These are phyloP conservation scores for Epichloe scottii DNA, from an alignment of 2,329 filamentous ascomycete genomes.

Conservation along the genomic window DNA sequence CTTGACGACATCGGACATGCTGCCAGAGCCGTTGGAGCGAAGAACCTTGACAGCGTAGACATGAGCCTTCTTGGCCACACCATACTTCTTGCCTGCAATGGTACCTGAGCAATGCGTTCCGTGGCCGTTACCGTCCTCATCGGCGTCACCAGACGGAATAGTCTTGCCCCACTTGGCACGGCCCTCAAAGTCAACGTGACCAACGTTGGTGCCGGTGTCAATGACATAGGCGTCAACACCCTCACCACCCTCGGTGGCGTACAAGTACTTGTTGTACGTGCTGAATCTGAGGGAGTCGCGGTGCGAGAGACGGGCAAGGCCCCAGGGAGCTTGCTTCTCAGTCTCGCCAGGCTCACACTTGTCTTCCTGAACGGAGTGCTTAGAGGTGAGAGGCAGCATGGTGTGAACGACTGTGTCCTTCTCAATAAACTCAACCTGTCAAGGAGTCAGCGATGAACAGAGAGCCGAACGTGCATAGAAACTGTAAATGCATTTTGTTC, in stretches of 20 bases:
- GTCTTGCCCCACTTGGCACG: slow-evolving; percentile 96
- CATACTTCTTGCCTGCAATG: slow-evolving; percentile 95
- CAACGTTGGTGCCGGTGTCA: slow-evolving; percentile 87
- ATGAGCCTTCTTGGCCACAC: slow-evolving; percentile 97
- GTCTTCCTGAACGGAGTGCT: slow-evolving; percentile 24
- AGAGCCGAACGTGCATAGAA: background rate
- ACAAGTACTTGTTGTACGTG: slow-evolving; percentile 97
- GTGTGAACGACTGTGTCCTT: slow-evolving; percentile 87
- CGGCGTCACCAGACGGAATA: slow-evolving; percentile 71
- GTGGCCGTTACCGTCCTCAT: slow-evolving; percentile 93
- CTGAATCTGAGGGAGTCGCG: slow-evolving; percentile 76
- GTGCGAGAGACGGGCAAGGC: slow-evolving; percentile 95
- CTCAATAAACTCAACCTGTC: slow-evolving; percentile 90
- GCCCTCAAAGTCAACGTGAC: slow-evolving; percentile 95
- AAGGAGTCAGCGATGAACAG: background rate
- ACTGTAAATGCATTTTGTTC: background rate
- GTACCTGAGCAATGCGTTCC: slow-evolving; percentile 99
- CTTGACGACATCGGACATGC: slow-evolving; percentile 98
- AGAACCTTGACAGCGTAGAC: slow-evolving; percentile 98
- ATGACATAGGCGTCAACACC: slow-evolving; percentile 98
- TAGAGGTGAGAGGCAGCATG: slow-evolving; percentile 38
- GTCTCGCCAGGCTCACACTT: slow-evolving; percentile 40
- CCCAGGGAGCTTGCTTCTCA: slow-evolving; percentile 96
- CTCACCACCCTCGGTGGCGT: slow-evolving; percentile 78
- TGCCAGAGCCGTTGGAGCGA: slow-evolving; percentile 89